Base-by-base conservation (phyloP, 257 asterid species). In the Solanum phureja region DNA sequence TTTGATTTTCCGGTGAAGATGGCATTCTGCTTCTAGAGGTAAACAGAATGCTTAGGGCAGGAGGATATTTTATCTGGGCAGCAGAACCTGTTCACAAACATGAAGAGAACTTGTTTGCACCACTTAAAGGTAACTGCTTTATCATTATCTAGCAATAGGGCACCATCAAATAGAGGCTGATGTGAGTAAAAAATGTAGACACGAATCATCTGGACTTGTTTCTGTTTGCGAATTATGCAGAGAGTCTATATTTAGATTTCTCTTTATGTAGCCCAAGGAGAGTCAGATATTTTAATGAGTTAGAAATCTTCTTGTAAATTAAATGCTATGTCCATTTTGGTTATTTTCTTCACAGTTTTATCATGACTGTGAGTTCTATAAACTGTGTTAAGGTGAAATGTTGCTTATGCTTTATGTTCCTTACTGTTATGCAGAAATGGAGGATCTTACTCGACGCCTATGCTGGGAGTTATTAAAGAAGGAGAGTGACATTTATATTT, bases 1-100 rank as follows among this genome's bases (percentile, higher is more conserved):
- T 10, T 83, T 75, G 74, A 83, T 74, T 35, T 74, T 82, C 56
- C 76, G 60, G 73, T 87, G 91, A 88, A 93, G 98, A 87, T 87
- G 98, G 98, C 72, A 87, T 92, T 90, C 89, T 92, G 88, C 95
- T 93, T 84, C 93, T 94, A 23, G 96, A 94, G 94, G 94, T 92
- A 18, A 94, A 94, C 91, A 92, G 96, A 90, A 75, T 94, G 31
- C 93, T 94, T n/a, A 89, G 98, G 87, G 96, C 91, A 35, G 98
- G 98, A 87, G 95, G 95, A 86, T 90, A 87, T 93, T 94, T 93
- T 81, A 89, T 92, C 62, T 90, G 91, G 96, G 90, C 89, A 40
- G 90, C 90, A 72, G 88, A 64, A 89, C 87, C 91, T 31, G 87
- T 87, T 86, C 86, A 86, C 72, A 42, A 79, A 84, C 66, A 79